Evolutionary conservation across 2,329 filamentous ascomycete genomes (phyloP).

Genomic region (Ceratocystis colombiana): DNA sequence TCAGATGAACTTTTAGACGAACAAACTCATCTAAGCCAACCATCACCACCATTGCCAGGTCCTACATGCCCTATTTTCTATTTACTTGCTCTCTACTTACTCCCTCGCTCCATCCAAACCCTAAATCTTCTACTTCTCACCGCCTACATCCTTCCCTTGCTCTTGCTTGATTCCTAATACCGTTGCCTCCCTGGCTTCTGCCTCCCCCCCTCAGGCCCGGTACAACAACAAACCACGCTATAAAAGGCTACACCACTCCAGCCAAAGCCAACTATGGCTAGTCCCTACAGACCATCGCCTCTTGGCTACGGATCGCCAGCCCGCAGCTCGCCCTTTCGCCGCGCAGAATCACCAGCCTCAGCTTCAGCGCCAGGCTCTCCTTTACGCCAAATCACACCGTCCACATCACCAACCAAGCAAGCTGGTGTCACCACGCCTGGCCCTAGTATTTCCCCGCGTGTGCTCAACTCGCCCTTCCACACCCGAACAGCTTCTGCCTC

Average conservation of each 20-base stretch:
- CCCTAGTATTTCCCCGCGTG: constrained; percentile 21
- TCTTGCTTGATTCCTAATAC: constrained; percentile 2
- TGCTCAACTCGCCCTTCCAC: constrained; percentile 37
- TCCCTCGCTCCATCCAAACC: not conserved
- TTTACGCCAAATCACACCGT: constrained; percentile 51
- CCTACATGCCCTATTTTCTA: not conserved
- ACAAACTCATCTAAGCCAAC: not conserved
- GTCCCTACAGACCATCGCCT: constrained; percentile 56
- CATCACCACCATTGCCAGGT: not conserved
- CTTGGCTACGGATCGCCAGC: constrained; percentile 57
- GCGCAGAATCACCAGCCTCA: constrained; percentile 53
- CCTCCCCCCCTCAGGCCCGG: not conserved
- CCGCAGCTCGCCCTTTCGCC: constrained; percentile 56
- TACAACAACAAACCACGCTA: not conserved
- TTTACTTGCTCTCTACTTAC: not conserved
- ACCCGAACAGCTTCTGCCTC: constrained; percentile 28
- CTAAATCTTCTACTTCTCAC: not conserved
- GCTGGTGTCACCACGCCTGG: constrained; percentile 2
- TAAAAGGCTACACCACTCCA: constrained; percentile 3
- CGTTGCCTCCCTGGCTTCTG: constrained; percentile 2
- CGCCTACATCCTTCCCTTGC: constrained; percentile 7
- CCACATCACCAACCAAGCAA: constrained; percentile 48
- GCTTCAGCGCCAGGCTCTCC: constrained; percentile 40
- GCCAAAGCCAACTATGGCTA: constrained; percentile 15
- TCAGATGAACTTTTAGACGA: not conserved